Evolutionary conservation across 805 yeast species (phyloP), one percentile per base, ranked within the genome.

Genomic region (Kurtzmaniella cleridarum): DNA sequence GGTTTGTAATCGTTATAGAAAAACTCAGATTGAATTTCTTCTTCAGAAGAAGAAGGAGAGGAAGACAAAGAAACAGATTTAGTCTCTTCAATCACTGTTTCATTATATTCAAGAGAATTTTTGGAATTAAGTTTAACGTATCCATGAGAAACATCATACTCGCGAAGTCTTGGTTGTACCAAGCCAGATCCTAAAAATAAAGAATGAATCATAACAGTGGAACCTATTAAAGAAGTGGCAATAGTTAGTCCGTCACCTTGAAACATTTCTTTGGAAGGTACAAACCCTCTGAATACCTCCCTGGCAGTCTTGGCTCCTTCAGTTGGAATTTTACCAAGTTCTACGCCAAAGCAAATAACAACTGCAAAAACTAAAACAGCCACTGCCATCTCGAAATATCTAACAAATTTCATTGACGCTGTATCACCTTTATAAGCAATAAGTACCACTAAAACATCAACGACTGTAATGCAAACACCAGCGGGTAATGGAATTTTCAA

Each of bases 1-100:
- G 97, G 96, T 41, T 65, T 71, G 56, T 90, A 89, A 9, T 58
- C 44, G 43, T 63, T 47, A 45, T 64, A 63, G 41, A 63, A 61
- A 43, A 34, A 64, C 7, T 50, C 53, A 12, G 59, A 60, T 44
- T 61, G 66, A 24, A 44, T 37, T 14, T 44, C 45, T 30, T 49
- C 44, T 15, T 36, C 36, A 18, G 38, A 39, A 11, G 37, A 32
- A n/a, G n/a, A n/a, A n/a, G n/a, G n/a, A n/a, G n/a, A n/a, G n/a
- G n/a, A n/a, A n/a, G n/a, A n/a, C n/a, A n/a, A n/a, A n/a, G n/a
- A n/a, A n/a, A n/a, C n/a, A 15, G 7, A 18, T 14, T 23, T 9
- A 9, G 30, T 16, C 17, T 27, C 32, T 16, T 33, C 32, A 7
- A 18, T 30, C 30, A 29, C 16, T 7, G 7, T 10, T 15, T 35